Evolutionary conservation across 108 stramenopile genomes (phyloP), one percentile per base, ranked within the genome.

Genomic region (Skeletonema grethae): DNA sequence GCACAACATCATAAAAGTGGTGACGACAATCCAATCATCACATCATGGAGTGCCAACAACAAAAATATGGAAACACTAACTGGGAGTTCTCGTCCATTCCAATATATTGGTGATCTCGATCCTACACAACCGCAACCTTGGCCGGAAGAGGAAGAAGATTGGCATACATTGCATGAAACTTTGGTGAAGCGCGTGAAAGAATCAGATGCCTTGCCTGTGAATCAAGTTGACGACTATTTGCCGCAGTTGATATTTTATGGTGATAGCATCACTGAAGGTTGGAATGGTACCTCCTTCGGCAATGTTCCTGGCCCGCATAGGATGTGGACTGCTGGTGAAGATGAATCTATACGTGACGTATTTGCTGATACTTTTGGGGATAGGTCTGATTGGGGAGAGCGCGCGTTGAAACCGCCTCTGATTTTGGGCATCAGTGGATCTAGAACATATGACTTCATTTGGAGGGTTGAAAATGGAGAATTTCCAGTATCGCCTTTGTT

Each of bases 161-260:
- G 77, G 77, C 70, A 70, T 69, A 13, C 50, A n/a, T 24, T 76
- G 0, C 75, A 70, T 25, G 35, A 65, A 45, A 50, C 15, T 3
- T 45, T 77, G 4, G 70, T 61, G 12, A 16, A 71, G 24, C 32
- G 59, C n/a, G 77, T 77, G 11, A 22, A 38, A 8, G 41, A 65
- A 38, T 77, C 77, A 16, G 77, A 77, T 53, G 63, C 30, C 12
- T 39, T 31, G 25, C n/a, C 69, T 48, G n/a, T n/a, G 9, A n/a
- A 48, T 48, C 46, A 48, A 48, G 46, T 16, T 18, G 13, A 38
- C 18, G 22, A 63, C 31, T 56, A 77, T 59, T 45, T 77, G 20
- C 77, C 77, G 12, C 77, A 77, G 48, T 38, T 77, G 4, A 24
- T 77, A 13, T 77, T 77, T 70, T 77, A 77, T 48, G 77, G 77